Evolutionary conservation across 2,329 filamentous ascomycete genomes (phyloP), one percentile per base, ranked within the genome.

Genomic region (Diaporthe ampelina): DNA sequence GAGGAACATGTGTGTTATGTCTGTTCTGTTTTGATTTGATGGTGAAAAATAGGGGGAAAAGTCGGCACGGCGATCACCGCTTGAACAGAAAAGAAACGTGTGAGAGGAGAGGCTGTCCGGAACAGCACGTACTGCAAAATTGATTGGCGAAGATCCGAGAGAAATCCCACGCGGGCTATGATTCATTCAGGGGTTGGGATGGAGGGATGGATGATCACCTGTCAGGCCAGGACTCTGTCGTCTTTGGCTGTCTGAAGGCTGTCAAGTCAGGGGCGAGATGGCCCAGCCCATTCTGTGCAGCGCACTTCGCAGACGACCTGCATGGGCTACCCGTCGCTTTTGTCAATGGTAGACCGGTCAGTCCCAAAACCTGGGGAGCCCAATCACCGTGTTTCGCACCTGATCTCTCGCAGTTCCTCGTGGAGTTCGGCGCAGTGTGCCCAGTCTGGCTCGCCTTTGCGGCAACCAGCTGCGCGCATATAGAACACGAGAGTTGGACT

Each of bases 101-200:
- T 26, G 54, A 61, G 35, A 45, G 48, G 29, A 61, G 40, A 48
- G n/a, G 73, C 73, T 75, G 73, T 73, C 73, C 70, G 73, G 73
- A 70, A 73, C 73, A 73, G 74, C 58, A 67, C 40, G 32, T 50
- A 43, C 57, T 70, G 35, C 26, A 48, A 54, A 52, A 40, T 24
- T 71, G 57, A 71, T 52, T 63, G 69, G 69, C 56, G 48, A 56
- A 43, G 67, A 40, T 40, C 21, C 40, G 63, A 67, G 45, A 67
- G 35, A 72, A n/a, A 72, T 45, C 69, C 26, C 67, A 56, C 65
- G 57, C 57, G 59, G 56, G 57, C 21, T 26, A 40, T 32, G 40
- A 61, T 17, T 71, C 24, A 56, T 43, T 35, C 7, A 26, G 48
- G 32, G n/a, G 26, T 45, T 52, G 57, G 17, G 24, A 32, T 48